A percentile compares a stretch with the other conserved stretches of the same genome.
Evolutionary conservation across 2,329 filamentous ascomycete genomes (phyloP).

Genomic region (Fusarium sp.): DNA sequence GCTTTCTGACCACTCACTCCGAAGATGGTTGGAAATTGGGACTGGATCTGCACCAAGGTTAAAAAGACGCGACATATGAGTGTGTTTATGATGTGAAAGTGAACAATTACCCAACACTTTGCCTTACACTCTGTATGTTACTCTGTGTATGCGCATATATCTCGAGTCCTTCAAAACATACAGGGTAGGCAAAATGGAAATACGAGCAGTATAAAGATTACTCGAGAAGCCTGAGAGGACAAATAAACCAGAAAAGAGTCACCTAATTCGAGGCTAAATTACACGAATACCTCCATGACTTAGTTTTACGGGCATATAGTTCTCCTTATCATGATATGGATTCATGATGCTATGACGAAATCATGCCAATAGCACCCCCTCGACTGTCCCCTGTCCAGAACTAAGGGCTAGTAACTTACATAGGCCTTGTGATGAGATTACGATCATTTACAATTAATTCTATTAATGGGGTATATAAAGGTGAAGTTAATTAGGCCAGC

Average conservation of each 20-base stretch:
- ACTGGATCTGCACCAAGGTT: background rate
- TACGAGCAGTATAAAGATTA: background rate
- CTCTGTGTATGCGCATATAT: background rate
- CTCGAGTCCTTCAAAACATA: background rate
- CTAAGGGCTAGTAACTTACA: background rate
- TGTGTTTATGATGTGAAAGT: no score
- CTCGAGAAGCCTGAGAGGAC: background rate
- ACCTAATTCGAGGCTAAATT: background rate
- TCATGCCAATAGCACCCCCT: background rate
- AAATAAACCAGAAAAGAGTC: background rate
- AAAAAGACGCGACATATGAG: background rate
- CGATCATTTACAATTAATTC: background rate
- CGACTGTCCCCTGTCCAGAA: background rate
- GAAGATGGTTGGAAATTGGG: background rate
- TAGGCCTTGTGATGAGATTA: background rate
- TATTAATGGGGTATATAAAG: slow-evolving; percentile 1
- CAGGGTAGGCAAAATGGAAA: background rate
- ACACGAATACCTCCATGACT: background rate
- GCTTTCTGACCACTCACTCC: background rate
- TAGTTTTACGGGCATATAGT: background rate
- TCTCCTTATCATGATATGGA: background rate
- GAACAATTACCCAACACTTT: no score
- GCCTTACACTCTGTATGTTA: no score
- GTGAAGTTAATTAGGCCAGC: background rate
- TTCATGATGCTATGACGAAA: background rate